Base-by-base conservation (phyloP, 257 asterid species). In the Nicotiana benthamiana region DNA sequence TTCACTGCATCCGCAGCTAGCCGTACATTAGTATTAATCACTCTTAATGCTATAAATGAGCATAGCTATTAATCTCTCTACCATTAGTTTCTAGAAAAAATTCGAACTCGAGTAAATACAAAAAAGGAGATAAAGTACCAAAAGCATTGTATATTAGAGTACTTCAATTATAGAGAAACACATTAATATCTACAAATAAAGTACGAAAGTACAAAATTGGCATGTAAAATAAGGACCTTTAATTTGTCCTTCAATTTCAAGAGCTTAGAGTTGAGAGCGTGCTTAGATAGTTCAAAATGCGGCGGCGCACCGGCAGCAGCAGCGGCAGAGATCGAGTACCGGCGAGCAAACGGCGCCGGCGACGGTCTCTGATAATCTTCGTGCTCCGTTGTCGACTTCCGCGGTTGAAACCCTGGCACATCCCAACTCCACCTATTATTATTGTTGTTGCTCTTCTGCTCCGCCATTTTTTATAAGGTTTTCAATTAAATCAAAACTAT, bases 351-450 rank as follows among this genome's bases (percentile, higher is more conserved):
- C 80, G 87, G 93, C 22, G 84, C 62, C 27, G 83, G 75, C 24
- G 85, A 83, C 67, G 78, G 78, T 81, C 83, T 86, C 81, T 84
- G 87, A 59, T 87, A 81, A 80, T 89, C 91, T 59, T 90, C 97
- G 66, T 81, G 86, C 87, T 82, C 56, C 83, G 84, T 91, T 82
- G 84, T 80, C 87, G 94, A 80, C 86, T 88, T 91, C 82, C 92
- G 88, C 22, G 93, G 97, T 86, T 94, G 95, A 86, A 96, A 96
- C 27, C 99, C 99, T 11, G 97, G 82, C 36, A 94, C 97, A 79
- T 96, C 99, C 99, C 99, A 96, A 90, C 88, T 96, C 99, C 99
- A 96, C 68, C 98, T 89, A 83, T 86, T 92, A 66, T 88, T 86
- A 82, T 83, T 89, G 83, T 91, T 88, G 83, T 87, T 90, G 82